These are phyloP conservation scores for Phlebiopsis gigantea DNA, from an alignment of 768 basidiomycete species.

Conservation along the genomic window DNA sequence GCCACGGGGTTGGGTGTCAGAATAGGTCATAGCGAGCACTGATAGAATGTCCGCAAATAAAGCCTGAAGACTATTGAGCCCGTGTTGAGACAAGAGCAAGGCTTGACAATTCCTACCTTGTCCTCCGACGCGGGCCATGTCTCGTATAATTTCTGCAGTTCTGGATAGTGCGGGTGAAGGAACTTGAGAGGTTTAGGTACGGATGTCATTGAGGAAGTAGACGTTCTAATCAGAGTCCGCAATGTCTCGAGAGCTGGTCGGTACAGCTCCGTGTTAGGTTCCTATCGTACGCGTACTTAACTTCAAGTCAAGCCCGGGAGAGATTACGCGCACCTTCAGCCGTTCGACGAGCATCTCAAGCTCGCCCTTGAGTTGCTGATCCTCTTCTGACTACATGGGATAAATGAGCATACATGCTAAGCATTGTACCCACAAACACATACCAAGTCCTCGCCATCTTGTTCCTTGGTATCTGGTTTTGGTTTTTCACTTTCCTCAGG, in stretches of 20 bases:
- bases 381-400: constrained; percentile 79
- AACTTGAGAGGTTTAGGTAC: constrained; percentile 99
- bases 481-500: constrained; percentile 37
- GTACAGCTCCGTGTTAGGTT: constrained; percentile 81
- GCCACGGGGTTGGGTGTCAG: constrained; percentile 93
- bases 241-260: constrained; percentile 90
- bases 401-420: constrained; percentile 2
- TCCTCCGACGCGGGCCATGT: constrained; percentile 74
- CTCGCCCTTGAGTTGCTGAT: constrained; percentile 87
- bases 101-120: constrained; percentile 42
- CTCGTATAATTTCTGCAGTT: constrained; percentile 78
- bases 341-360: constrained; percentile 97
- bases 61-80: constrained; percentile 43
- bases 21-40: constrained; percentile 99
- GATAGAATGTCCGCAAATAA: constrained; percentile 96
- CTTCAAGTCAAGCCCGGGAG: not conserved
- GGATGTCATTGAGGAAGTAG: constrained; percentile 98
- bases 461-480: constrained; percentile 35
- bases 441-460: constrained; percentile 72
- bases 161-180: constrained; percentile 89
- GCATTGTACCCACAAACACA: too few relatives aligned
- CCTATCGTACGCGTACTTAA: constrained; percentile 42
- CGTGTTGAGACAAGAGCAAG: not conserved
- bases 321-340: constrained; percentile 59
- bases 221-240: constrained; percentile 89